phyloP scores from a whole-genome alignment of 805 yeast species.

The Monosporozyma solicola region DNA sequence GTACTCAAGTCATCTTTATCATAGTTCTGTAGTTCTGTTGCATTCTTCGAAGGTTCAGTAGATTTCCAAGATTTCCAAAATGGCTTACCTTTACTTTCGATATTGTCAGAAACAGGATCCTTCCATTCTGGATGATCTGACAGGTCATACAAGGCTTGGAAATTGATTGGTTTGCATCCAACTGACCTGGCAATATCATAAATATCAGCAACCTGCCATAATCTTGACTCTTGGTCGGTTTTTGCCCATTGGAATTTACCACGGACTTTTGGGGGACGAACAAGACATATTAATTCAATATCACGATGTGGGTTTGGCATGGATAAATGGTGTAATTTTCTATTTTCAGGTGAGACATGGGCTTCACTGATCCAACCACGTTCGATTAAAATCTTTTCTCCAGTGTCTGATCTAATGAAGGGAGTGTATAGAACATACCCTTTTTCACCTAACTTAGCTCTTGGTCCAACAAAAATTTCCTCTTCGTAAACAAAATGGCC shows the following conservation, averaged over 20 bases:
- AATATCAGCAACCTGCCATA: conserved; percentile 75
- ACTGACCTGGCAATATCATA: conserved; percentile 59
- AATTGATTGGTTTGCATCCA: conserved; percentile 61
- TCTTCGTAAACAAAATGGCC: conserved; percentile 78
- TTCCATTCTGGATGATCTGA: conserved; percentile 40
- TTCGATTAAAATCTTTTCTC: conserved; percentile 65
- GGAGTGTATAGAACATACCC: conserved; percentile 84
- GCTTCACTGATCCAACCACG: conserved; percentile 88
- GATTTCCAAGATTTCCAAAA: conserved; percentile 21
- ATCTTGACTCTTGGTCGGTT: conserved; percentile 53
- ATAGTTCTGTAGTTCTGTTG: background rate
- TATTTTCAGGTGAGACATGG: conserved; percentile 44
- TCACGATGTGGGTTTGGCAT: conserved; percentile 47
- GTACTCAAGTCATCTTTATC: conserved; percentile 9
- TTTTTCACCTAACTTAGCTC: conserved; percentile 57
- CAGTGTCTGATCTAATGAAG: conserved; percentile 51
- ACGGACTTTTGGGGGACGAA: conserved; percentile 58
- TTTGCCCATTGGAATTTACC: conserved; percentile 62
- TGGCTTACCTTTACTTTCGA: background rate
- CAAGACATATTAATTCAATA: conserved; percentile 62
- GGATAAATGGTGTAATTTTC: conserved; percentile 60
- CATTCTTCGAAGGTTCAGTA: conserved; percentile 16
- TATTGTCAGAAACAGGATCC: background rate
- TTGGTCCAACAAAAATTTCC: conserved; percentile 89
- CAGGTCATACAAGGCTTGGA: conserved; percentile 63